Percentiles rank a stretch among this genome's conserved stretches.
These are phyloP conservation scores for Cadophora gregata DNA, from an alignment of 2,329 filamentous ascomycete genomes.

Conservation along the genomic window DNA sequence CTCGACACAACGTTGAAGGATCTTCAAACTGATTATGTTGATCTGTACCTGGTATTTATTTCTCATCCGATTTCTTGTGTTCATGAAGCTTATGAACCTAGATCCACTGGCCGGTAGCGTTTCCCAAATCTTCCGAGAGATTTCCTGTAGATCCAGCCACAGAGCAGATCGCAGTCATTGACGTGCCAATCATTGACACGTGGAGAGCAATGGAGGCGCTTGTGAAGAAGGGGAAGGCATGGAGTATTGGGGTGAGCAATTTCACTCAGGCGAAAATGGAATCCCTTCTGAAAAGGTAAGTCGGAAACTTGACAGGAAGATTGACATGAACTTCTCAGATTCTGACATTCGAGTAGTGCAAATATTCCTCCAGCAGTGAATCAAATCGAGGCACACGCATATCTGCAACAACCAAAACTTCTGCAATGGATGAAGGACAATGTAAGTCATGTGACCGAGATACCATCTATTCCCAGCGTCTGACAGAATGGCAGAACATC, in stretches of 20 bases:
- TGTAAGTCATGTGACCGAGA: constrained; percentile 7
- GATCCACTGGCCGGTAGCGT: constrained; percentile 44
- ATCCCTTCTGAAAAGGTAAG: constrained; percentile 50
- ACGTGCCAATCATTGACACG: constrained; percentile 45
- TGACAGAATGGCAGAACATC: constrained; percentile 56
- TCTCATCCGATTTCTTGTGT: neutral
- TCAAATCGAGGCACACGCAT: constrained; percentile 74
- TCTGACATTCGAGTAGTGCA: constrained; percentile 47
- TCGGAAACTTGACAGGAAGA: neutral
- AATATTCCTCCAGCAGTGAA: constrained; percentile 65
- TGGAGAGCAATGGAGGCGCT: constrained; percentile 50
- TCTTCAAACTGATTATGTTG: constrained; percentile 58
- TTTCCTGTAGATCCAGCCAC: constrained; percentile 32
- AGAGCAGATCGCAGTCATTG: constrained; percentile 28
- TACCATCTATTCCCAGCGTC: neutral
- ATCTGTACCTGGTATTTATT: constrained; percentile 59
- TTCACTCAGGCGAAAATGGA: constrained; percentile 52
- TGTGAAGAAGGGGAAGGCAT: constrained; percentile 48
- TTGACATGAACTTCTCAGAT: too few species aligned
- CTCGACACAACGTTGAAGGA: constrained; percentile 56
- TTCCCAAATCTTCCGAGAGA: constrained; percentile 26
- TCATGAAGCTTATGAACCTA: constrained; percentile 43
- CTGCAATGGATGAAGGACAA: constrained; percentile 57
- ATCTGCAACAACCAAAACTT: constrained; percentile 66
- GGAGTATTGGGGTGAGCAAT: constrained; percentile 59